These are phyloP conservation scores for Pleurotus pulmonarius DNA, from an alignment of 768 basidiomycete genomes.

Conservation along the genomic window DNA sequence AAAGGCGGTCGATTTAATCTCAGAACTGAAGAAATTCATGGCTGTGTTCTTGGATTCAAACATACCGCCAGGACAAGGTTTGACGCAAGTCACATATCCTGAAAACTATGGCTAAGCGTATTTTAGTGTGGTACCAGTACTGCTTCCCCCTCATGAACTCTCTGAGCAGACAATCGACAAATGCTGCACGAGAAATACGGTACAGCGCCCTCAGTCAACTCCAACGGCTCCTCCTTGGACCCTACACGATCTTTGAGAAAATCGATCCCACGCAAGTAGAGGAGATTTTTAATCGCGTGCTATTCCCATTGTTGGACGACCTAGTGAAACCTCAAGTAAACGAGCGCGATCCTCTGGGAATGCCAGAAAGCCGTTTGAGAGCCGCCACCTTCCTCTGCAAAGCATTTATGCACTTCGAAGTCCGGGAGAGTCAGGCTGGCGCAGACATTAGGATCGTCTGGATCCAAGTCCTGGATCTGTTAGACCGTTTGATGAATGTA, in stretches of 20 bases:
- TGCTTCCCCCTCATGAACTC: slow-evolving; percentile 72
- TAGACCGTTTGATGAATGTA: slow-evolving; percentile 85
- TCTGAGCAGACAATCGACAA: slow-evolving; percentile 78
- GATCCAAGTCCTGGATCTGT: slow-evolving; percentile 84
- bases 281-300: slow-evolving; percentile 82
- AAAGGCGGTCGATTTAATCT: slow-evolving; percentile 77
- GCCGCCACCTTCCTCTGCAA: slow-evolving; percentile 92
- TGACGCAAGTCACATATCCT: slow-evolving; percentile 8
- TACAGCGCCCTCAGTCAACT: slow-evolving; percentile 76
- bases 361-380: slow-evolving; percentile 87
- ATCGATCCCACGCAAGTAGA: slow-evolving; percentile 62
- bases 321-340: slow-evolving; percentile 81
- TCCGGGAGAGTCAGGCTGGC: slow-evolving; percentile 58
- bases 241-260: slow-evolving; percentile 59
- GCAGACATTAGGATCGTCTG: slow-evolving; percentile 74
- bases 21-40: slow-evolving; percentile 66
- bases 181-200: slow-evolving; percentile 80
- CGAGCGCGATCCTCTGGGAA: slow-evolving; percentile 75
- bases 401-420: slow-evolving; percentile 90
- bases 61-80: slow-evolving; percentile 40
- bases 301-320: slow-evolving; percentile 92
- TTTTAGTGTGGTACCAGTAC: slow-evolving; percentile 71
- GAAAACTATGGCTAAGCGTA: neutral
- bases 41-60: slow-evolving; percentile 52
- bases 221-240: slow-evolving; percentile 81